Percentiles rank a stretch among this genome's conserved stretches.
These are phyloP conservation scores for Boechera retrofracta DNA, from an alignment of 345 rosid species.

Conservation along the genomic window DNA sequence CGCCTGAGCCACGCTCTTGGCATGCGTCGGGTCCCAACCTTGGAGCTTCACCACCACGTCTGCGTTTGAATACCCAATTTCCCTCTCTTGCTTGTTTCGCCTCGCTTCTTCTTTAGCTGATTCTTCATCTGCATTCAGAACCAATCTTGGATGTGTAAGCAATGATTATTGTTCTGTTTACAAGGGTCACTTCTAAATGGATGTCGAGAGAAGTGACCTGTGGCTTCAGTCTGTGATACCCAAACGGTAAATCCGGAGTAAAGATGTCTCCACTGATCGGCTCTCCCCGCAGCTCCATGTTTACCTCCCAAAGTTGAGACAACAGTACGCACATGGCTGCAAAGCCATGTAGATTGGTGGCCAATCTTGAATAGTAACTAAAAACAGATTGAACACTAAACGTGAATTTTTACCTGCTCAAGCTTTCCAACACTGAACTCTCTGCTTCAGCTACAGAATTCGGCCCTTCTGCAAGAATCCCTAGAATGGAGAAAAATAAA, in stretches of 20 bases:
- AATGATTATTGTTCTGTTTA: not conserved
- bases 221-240: conserved; percentile 83
- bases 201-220: conserved; percentile 50
- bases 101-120: conserved; percentile 82
- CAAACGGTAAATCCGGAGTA: conserved; percentile 86
- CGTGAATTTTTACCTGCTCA: conserved; percentile 65
- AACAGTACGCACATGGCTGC: conserved; percentile 88
- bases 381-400: conserved; percentile 17
- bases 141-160: not conserved
- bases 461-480: conserved; percentile 73
- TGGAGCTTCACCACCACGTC: conserved; percentile 90
- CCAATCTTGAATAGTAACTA: not conserved
- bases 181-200: not conserved
- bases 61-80: conserved; percentile 73
- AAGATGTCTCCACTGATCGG: conserved; percentile 77
- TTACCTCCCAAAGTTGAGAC: conserved; percentile 86
- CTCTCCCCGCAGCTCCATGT: conserved; percentile 72
- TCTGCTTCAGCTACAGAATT: conserved; percentile 75
- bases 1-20: conserved; percentile 82
- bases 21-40: conserved; percentile 79
- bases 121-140: conserved; percentile 60
- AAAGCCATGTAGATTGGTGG: conserved; percentile 17
- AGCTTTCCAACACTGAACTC: conserved; percentile 68
- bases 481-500: conserved; percentile 47
- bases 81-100: conserved; percentile 56